Evolutionary conservation across 768 basidiomycete genomes (phyloP), one percentile per base, ranked within the genome.

Genomic region (Calocybe gangraenosa): DNA sequence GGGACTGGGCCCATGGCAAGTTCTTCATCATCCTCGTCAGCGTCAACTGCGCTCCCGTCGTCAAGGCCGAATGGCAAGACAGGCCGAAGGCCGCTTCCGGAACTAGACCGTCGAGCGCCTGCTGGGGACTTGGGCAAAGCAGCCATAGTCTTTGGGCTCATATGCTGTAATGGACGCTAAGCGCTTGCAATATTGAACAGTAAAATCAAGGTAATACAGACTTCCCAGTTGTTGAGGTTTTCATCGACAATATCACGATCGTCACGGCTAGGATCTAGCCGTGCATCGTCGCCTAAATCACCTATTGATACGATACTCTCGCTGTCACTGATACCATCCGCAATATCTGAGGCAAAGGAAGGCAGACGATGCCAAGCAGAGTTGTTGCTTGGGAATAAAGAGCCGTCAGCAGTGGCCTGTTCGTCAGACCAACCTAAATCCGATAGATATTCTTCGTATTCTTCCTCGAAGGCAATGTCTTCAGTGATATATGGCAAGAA

Each of bases 151-250:
- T 91, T 89, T 3, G 92, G 92, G 52, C 94, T 95, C 86, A 97
- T 88, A 59, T 95, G 93, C 93, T 93, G 52, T 15, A 50, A 32
- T 21, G 38, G 40, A 17, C 49, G n/a, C 20, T 25, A 50, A 47
- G 31, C 28, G 31, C 42, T 35, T 32, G 42, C 25, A 44, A 21
- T 18, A 18, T 19, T 13, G 34, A 37, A 44, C 46, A 43, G 34
- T 14, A 41, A 37, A 36, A 37, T 35, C 17, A 21, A 32, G 43
- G 17, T 8, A 5, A 1, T 7, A 56, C 82, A 61, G 52, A 92
- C 93, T 86, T 94, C 94, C 94, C 94, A 97, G 54, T 93, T 91
- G 58, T 94, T 97, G 52, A 87, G 64, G 57, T 93, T 93, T 66
- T 89, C 87, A 59, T 92, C 84, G 19, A 76, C 66, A 14, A 70